These are phyloP conservation scores for Quercus bicolor DNA, from an alignment of 306 rosid genomes.

Conservation along the genomic window DNA sequence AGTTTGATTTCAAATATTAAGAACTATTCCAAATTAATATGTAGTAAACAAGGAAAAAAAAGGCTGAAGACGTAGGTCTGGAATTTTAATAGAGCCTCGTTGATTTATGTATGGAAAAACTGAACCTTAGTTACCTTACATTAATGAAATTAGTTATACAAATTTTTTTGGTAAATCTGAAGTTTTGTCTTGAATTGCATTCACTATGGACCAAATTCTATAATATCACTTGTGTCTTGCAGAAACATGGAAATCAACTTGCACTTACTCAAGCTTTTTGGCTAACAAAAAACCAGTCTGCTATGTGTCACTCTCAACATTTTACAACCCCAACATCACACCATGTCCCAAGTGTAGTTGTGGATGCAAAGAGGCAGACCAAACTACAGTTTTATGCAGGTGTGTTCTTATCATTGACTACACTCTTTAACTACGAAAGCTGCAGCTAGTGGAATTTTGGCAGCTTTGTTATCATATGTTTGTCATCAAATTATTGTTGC, in stretches of 20 bases:
- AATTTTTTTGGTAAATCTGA: background rate
- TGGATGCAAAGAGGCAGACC: conserved; percentile 57
- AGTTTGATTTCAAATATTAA: too few relatives aligned
- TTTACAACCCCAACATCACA: conserved; percentile 65
- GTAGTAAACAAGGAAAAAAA: too few relatives aligned
- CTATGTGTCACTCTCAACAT: conserved; percentile 77
- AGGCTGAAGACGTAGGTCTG: too few relatives aligned
- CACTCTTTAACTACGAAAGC: background rate
- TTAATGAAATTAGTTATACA: background rate
- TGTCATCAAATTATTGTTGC: background rate
- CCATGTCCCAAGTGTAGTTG: conserved; percentile 63
- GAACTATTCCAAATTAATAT: too few relatives aligned
- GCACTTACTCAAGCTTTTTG: conserved; percentile 66
- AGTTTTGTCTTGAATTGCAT: background rate
- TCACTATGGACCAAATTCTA: conserved; percentile 7
- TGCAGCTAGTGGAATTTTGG: background rate
- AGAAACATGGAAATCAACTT: conserved; percentile 79
- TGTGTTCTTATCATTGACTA: background rate
- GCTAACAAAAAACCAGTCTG: conserved; percentile 54
- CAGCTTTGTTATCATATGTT: background rate
- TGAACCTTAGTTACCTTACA: background rate
- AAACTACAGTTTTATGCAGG: conserved; percentile 45
- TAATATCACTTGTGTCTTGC: conserved; percentile 22
- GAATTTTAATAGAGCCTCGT: background rate
- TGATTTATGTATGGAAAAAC: background rate